phyloP scores from a whole-genome alignment of 805 yeast species.

The Metschnikowia cerradonensis region DNA sequence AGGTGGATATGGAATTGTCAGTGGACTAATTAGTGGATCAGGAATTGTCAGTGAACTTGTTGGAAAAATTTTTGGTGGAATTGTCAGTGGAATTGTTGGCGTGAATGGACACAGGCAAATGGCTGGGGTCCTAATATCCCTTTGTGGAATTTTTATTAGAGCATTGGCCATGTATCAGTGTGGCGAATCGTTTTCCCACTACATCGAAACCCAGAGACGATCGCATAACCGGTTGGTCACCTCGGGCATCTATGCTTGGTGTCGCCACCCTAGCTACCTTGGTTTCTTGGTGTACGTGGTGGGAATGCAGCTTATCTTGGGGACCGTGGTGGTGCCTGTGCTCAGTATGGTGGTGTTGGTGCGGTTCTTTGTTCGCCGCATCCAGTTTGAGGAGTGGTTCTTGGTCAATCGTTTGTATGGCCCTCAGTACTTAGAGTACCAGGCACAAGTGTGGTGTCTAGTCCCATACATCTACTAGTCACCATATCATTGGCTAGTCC shows the following conservation, averaged over 20 bases:
- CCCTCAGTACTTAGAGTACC: constrained; percentile 25
- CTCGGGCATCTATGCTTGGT: constrained; percentile 26
- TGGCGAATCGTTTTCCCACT: constrained; percentile 35
- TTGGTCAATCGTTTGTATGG: constrained; percentile 26
- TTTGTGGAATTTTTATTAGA: constrained; percentile 25
- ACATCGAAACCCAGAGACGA: constrained; percentile 15
- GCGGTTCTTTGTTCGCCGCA: constrained; percentile 28
- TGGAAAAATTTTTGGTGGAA: too few relatives aligned
- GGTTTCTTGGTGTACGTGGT: constrained; percentile 34
- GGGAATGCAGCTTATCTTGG: constrained; percentile 28
- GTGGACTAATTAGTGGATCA: too few relatives aligned
- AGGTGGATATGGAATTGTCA: constrained; percentile 4
- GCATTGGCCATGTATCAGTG: constrained; percentile 30
- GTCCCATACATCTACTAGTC: constrained; percentile 24
- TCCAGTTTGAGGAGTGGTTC: constrained; percentile 33
- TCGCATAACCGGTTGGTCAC: constrained; percentile 23
- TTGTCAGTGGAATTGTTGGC: too few relatives aligned
- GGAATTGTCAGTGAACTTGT: too few relatives aligned
- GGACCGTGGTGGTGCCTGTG: constrained; percentile 20
- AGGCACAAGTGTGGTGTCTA: constrained; percentile 20
- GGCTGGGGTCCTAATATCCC: not conserved
- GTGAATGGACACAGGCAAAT: too few relatives aligned
- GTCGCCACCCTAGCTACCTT: constrained; percentile 38
- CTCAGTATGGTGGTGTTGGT: constrained; percentile 18
- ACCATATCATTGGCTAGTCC: too few relatives aligned